Percentiles rank a stretch among this genome's conserved stretches.
phyloP scores from a whole-genome alignment of 352 stramenopile genomes.

The Phytopythium delawarense region DNA sequence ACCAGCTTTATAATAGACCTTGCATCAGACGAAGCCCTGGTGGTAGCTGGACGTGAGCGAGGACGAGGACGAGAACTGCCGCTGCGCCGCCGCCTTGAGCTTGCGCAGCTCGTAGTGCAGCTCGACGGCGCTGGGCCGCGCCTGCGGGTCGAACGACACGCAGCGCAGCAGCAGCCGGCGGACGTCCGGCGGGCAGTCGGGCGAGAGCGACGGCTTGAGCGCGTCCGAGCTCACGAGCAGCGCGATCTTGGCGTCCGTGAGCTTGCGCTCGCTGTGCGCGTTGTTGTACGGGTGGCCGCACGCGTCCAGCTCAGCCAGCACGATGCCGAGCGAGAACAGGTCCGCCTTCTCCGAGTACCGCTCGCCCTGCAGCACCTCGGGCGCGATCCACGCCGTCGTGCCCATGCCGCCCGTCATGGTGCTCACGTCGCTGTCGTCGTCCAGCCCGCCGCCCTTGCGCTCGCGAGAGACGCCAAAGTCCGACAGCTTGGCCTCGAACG shows the following conservation, averaged over 20 bases:
- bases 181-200: slow-evolving; percentile 49
- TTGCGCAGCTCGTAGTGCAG: slow-evolving; percentile 57
- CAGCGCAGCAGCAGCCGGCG: slow-evolving; percentile 45
- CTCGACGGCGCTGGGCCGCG: slow-evolving; percentile 57
- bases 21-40: slow-evolving; percentile 2
- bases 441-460: slow-evolving; percentile 11
- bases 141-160: slow-evolving; percentile 40
- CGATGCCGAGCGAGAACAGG: slow-evolving; percentile 70
- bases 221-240: slow-evolving; percentile 44
- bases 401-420: slow-evolving; percentile 55
- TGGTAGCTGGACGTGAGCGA: not conserved
- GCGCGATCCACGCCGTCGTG: slow-evolving; percentile 68
- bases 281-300: slow-evolving; percentile 22
- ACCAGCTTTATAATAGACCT: slow-evolving; percentile 1
- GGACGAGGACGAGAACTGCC: slow-evolving; percentile 2
- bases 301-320: slow-evolving; percentile 52
- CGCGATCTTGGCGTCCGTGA: slow-evolving; percentile 45
- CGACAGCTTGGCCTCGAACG: slow-evolving; percentile 33
- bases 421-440: slow-evolving; percentile 20
- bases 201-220: slow-evolving; percentile 39
- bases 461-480: slow-evolving; percentile 45
- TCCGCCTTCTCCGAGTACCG: slow-evolving; percentile 67
- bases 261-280: slow-evolving; percentile 18
- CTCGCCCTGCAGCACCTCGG: slow-evolving; percentile 58
- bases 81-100: slow-evolving; percentile 8